Evolutionary conservation across 116 monocot species (phyloP).

Genomic region (Cymodocea nodosa): DNA sequence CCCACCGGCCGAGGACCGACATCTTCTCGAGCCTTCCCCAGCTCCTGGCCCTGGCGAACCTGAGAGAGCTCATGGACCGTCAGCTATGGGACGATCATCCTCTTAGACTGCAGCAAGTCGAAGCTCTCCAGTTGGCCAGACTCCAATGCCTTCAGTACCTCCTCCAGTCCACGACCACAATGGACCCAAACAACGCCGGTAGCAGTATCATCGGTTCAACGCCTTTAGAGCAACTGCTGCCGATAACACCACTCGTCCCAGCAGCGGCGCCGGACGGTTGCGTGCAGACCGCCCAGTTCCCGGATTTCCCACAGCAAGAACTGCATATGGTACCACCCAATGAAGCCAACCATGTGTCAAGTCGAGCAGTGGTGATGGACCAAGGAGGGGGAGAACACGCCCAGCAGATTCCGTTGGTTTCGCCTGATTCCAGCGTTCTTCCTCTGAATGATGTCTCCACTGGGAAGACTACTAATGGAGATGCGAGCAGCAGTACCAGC

Average conservation of each 20-base stretch:
- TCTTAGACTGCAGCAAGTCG: slow-evolving; percentile 11
- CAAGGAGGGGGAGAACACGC: background rate
- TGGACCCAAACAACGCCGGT: too few species aligned
- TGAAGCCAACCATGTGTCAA: background rate
- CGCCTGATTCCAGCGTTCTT: slow-evolving; percentile 2
- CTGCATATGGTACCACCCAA: background rate
- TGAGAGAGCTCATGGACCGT: slow-evolving; percentile 16
- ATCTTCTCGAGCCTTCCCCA: slow-evolving; percentile 15
- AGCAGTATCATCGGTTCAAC: too few species aligned
- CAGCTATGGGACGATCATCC: slow-evolving; percentile 67
- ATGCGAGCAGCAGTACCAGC: slow-evolving; percentile 28
- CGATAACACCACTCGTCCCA: too few species aligned
- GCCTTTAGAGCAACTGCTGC: background rate
- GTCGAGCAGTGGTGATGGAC: background rate
- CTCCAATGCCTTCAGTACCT: slow-evolving; percentile 10
- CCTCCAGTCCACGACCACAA: background rate
- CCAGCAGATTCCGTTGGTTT: background rate
- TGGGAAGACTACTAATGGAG: slow-evolving; percentile 6
- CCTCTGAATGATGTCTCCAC: slow-evolving; percentile 1
- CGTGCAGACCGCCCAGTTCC: background rate
- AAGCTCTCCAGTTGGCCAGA: slow-evolving; percentile 3
- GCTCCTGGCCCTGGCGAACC: slow-evolving; percentile 20
- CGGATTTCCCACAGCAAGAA: background rate
- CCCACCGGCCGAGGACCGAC: slow-evolving; percentile 56
- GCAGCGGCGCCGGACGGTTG: background rate